Evolutionary conservation across 306 rosid genomes (phyloP), one percentile per base, ranked within the genome.

Genomic region (Cucurbita moschata): DNA sequence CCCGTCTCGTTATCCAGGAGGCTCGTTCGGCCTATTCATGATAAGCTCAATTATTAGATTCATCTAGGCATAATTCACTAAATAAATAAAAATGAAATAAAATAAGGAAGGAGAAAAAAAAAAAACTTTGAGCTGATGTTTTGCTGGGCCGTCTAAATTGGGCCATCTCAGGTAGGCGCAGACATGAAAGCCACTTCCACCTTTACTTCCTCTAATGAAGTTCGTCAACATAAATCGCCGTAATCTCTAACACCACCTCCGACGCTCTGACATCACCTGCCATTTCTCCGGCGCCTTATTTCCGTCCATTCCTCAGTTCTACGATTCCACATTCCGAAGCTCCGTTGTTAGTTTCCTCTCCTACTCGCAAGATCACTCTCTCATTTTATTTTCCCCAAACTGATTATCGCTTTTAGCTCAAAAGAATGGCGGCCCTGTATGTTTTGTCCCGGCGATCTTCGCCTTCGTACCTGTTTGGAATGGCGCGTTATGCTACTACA

Each of bases 401-500:
- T 19, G 2, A 10, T 66, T 10, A 21, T 18, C 7, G 14, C n/a
- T 40, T 65, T 42, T 42, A 13, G 12, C 47, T 62, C 70, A 18
- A 76, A 67, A 57, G 5, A 46, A 90, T 93, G 94, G 89, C 96
- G 15, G 74, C 74, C 60, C 16, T 82, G 35, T 87, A 81, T 79
- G 15, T 73, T 12, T 13, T 85, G 14, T 85, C 94, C 1, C 94
- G 97, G 59, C 93, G 92, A 78, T 75, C 87, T 47, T 73, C 85
- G 14, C 49, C 81, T 69, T 84, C 90, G 42, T 72, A 87, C 56
- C 61, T 86, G 58, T 9, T 69, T 18, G 67, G 80, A 35, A 77
- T 79, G 52, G 49, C 84, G 73, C 89, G 88, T 73, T 85, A 74
- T 16, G 79, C 81, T 58, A 75, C 81, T 57, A 72, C 85, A 40